Conservation (phyloP, 192 early-diverging fungal genomes). For the Piromyces finnis region DNA sequence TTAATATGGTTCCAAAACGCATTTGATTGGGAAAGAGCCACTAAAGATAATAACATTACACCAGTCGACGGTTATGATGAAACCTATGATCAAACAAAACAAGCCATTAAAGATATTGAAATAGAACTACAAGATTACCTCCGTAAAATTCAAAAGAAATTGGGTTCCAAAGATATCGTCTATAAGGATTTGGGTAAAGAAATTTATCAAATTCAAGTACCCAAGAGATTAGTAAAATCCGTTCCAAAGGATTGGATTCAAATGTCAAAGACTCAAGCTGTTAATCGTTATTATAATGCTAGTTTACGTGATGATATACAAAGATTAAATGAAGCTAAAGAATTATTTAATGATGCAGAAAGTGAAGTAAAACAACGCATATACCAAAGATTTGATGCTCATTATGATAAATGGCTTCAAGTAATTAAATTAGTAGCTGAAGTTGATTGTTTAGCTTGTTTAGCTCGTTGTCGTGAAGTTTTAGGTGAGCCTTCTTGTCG, state of each 20-base stretch:
- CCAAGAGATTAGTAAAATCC: slow-evolving; percentile 29
- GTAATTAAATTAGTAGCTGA: slow-evolving; percentile 51
- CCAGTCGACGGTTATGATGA: slow-evolving; percentile 39
- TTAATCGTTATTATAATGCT: slow-evolving; percentile 70
- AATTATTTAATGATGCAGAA: slow-evolving; percentile 56
- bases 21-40: background rate
- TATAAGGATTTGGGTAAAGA: slow-evolving; percentile 94
- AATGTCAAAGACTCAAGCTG: slow-evolving; percentile 58
- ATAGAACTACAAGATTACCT: slow-evolving; percentile 46
- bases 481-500: slow-evolving; percentile 72
- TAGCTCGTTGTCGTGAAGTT: slow-evolving; percentile 40
- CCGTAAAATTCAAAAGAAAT: slow-evolving; percentile 32
- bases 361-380: slow-evolving; percentile 52
- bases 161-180: slow-evolving; percentile 41
- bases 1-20: slow-evolving; percentile 25
- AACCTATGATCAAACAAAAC: slow-evolving; percentile 54
- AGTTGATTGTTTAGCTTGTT: slow-evolving; percentile 66
- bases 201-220: slow-evolving; percentile 81
- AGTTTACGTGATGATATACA: slow-evolving; percentile 43
- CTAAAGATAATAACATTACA: background rate
- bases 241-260: slow-evolving; percentile 61
- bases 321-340: slow-evolving; percentile 58
- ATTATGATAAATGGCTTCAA: slow-evolving; percentile 38
- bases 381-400: slow-evolving; percentile 69
- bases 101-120: slow-evolving; percentile 37